Base-by-base conservation (phyloP, 441 rosid genomes). In the Flueggea neowawraea region DNA sequence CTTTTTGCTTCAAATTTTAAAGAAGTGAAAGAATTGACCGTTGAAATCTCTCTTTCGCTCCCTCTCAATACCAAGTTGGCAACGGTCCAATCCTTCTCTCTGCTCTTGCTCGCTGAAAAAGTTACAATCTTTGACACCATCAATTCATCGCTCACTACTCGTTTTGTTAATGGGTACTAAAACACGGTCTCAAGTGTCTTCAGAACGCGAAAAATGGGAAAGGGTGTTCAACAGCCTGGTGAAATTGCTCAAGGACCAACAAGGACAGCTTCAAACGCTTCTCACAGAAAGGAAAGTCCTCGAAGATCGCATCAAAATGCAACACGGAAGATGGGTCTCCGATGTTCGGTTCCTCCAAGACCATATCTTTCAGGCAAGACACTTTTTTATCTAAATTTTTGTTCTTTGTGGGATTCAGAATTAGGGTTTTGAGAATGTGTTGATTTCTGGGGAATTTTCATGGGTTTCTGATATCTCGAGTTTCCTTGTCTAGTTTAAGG, bases 151-250 rank as follows among this genome's bases (percentile, higher is more conserved):
- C 28, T 22, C 2, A 22, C 28, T 22, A 22, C 28, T 31, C 39
- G 51, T 28, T 54, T n/a, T 2, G 33, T 6, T 15, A 54, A 83
- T 85, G 87, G 71, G 64, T 54, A 55, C 50, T 53, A 59, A 63
- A 55, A 52, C 65, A 14, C 66, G 64, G 12, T 55, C 81, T 52
- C 41, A 66, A 56, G 60, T 31, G 9, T 68, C 85, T 2, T 69
- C 81, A 16, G 89, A 85, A 28, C 79, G 86, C 16, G 65, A 53
- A 76, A 91, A 81, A 60, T 82, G 96, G 91, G 80, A 75, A 49
- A 76, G 48, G 45, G 69, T 94, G 16, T 83, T 88, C 69, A 65
- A 81, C 54, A 70, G 74, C 36, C 49, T 85, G 60, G 84, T 89
- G 17, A 75, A 83, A 49, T 68, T 84, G 49, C 53, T 94, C 39